phyloP scores from a whole-genome alignment of 768 basidiomycete genomes.

The Kwoniella mangroviensis region DNA sequence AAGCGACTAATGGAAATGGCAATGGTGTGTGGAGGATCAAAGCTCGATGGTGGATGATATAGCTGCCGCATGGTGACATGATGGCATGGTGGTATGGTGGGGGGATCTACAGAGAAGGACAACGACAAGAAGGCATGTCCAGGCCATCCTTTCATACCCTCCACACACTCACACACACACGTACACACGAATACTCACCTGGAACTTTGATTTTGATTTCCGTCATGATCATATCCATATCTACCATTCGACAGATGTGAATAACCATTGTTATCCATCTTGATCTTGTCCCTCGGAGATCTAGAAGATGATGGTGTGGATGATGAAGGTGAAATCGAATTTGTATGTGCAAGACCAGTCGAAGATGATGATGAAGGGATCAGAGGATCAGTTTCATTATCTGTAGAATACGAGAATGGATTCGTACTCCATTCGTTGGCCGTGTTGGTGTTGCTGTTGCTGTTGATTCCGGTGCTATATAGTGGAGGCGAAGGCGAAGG shows the following conservation, averaged over 20 bases:
- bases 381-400: constrained; percentile 8
- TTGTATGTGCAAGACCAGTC: neutral
- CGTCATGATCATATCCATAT: no score
- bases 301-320: neutral
- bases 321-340: neutral
- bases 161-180: no score
- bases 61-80: neutral
- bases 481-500: neutral
- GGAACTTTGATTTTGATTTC: no score
- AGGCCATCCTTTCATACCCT: neutral
- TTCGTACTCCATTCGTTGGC: constrained; percentile 13
- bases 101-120: neutral
- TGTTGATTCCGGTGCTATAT: no score
- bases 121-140: constrained; percentile 2
- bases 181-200: no score
- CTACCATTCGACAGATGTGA: no score
- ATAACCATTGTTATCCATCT: no score
- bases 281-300: no score
- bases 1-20: no score
- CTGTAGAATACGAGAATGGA: constrained; percentile 10
- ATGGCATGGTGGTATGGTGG: no score
- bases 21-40: constrained; percentile 2
- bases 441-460: neutral
- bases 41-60: neutral
- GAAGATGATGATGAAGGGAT: neutral